Percentiles rank a stretch among this genome's conserved stretches.
phyloP scores from a whole-genome alignment of 768 basidiomycete species.

The Chalciporus piperatus region DNA sequence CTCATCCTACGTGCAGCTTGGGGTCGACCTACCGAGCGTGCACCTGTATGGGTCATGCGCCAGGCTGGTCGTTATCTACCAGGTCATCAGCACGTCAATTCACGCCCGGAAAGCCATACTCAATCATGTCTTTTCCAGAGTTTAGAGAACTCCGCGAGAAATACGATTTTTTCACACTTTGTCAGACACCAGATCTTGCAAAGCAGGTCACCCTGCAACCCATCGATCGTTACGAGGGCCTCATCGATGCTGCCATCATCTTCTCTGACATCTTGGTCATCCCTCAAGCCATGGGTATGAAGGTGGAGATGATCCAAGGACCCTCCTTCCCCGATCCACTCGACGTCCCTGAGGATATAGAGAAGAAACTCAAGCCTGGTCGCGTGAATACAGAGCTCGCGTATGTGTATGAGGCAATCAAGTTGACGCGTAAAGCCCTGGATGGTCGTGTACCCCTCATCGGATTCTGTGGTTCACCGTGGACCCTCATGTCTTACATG shows the following conservation, averaged over 20 bases:
- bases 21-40: slow-evolving; percentile 86
- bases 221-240: slow-evolving; percentile 79
- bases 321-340: slow-evolving; percentile 90
- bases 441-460: slow-evolving; percentile 92
- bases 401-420: slow-evolving; percentile 93
- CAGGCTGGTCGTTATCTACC: slow-evolving; percentile 96
- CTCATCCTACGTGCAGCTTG: slow-evolving; percentile 83
- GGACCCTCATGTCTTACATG: slow-evolving; percentile 99
- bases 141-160: slow-evolving; percentile 82
- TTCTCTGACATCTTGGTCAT: slow-evolving; percentile 98
- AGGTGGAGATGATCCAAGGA: slow-evolving; percentile 89
- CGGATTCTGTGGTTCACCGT: slow-evolving; percentile 96
- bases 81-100: slow-evolving; percentile 44
- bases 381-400: slow-evolving; percentile 82
- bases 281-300: slow-evolving; percentile 97
- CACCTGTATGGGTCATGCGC: slow-evolving; percentile 99
- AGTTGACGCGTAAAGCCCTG: slow-evolving; percentile 73
- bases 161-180: slow-evolving; percentile 95
- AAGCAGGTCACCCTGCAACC: slow-evolving; percentile 91
- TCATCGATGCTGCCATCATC: slow-evolving; percentile 95
- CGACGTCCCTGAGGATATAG: slow-evolving; percentile 68
- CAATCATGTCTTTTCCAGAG: slow-evolving; percentile 46
- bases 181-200: slow-evolving; percentile 87
- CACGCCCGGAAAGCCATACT: background rate
- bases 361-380: slow-evolving; percentile 57